Evolutionary conservation across 2,329 filamentous ascomycete species (phyloP), one percentile per base, ranked within the genome.

Genomic region (Fusarium sp.): DNA sequence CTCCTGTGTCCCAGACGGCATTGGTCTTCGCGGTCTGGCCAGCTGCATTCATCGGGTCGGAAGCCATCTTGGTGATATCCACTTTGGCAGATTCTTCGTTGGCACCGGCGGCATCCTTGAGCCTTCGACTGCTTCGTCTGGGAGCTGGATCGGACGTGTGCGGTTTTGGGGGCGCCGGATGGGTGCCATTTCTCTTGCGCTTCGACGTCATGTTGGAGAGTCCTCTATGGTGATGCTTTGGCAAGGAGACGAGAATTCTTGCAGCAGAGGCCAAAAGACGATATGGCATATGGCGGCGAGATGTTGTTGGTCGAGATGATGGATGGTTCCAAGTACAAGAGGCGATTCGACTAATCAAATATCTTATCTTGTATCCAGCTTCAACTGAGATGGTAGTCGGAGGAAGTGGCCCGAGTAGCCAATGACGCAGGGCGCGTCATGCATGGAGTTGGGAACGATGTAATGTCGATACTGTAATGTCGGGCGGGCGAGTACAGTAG

Each of bases 181-280:
- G 68, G 10, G 58, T 50, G 6, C 51, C 67, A 8, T 38, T 46
- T 50, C 73, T 76, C 63, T 78, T 80, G 44, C 79, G 74, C 62
- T 80, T 81, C 5, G 73, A 36, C 2, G 71, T 70, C 79, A 81
- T 81, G 10, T 29, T 53, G 24, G 40, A 22, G 15, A 47, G 41
- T 34, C 26, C 48, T 64, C 52, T 60, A 38, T 35, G 48, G 19
- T 36, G n/a, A n/a, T 31, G 24, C 15, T 56, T 51, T 26, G 45
- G 22, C 38, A 52, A 40, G 22, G 19, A 24, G 42, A n/a, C 42
- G 31, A 63, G 32, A 24, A 48, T 38, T 24, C 25, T 51, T 40
- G 50, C 44, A 25, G 52, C 35, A 67, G 44, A 47, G 50, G 43
- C n/a, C 25, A 49, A 24, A 22, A 51, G 36, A 38, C 46, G 43